Evolutionary conservation across 2,329 filamentous ascomycete genomes (phyloP).

Genomic region (Colletotrichum scovillei): DNA sequence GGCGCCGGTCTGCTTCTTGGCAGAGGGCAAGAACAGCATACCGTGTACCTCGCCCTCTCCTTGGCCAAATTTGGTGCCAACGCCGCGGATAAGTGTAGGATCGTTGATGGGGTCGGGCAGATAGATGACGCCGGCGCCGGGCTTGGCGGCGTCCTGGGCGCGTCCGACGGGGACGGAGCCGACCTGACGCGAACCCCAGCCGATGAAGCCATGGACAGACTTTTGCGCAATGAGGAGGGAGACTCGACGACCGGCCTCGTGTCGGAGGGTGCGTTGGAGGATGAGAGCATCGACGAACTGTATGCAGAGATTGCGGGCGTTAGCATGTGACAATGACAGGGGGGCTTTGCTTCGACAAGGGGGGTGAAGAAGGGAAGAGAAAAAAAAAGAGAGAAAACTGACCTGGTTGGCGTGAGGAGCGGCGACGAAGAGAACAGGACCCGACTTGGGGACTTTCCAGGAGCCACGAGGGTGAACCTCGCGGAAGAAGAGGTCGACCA

Average conservation of each 20-base stretch:
- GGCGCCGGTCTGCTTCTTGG: constrained; percentile 80
- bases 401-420: constrained; percentile 97
- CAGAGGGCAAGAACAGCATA: constrained; percentile 85
- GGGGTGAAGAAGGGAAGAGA: not conserved
- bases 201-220: constrained; percentile 94
- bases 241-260: constrained; percentile 87
- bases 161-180: constrained; percentile 94
- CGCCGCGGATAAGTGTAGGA: constrained; percentile 81
- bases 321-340: constrained; percentile 35
- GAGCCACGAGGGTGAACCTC: constrained; percentile 95
- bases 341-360: not conserved
- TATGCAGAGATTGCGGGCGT: constrained; percentile 12
- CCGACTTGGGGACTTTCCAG: constrained; percentile 91
- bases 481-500: constrained; percentile 97
- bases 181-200: constrained; percentile 84
- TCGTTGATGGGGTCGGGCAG: constrained; percentile 89
- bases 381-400: constrained; percentile 42
- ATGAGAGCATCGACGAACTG: constrained; percentile 96
- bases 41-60: constrained; percentile 80
- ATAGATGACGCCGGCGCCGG: constrained; percentile 83
- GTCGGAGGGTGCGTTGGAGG: constrained; percentile 88
- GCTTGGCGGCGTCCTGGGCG: constrained; percentile 88
- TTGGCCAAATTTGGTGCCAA: constrained; percentile 85
- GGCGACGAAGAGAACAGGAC: constrained; percentile 93
- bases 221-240: constrained; percentile 96